phyloP scores from a whole-genome alignment of 768 basidiomycete species.

The Cyclocybe cylindracea region DNA sequence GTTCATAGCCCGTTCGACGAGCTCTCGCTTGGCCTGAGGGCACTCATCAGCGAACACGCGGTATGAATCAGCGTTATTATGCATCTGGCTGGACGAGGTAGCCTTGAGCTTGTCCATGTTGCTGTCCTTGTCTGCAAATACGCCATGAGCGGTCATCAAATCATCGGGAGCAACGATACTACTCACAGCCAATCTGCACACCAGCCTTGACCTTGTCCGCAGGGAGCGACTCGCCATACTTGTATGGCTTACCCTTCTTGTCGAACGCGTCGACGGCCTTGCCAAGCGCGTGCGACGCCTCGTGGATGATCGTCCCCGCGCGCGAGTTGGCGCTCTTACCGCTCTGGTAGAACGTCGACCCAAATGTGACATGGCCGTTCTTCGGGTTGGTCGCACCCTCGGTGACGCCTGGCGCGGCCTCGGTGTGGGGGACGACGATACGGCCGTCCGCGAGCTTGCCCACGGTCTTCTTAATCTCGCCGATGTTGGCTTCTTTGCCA shows the following conservation, averaged over 20 bases:
- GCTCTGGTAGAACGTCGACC: background rate
- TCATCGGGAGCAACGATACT: background rate
- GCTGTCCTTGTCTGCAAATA: conserved; percentile 10
- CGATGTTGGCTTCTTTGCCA: conserved; percentile 4
- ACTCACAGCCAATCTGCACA: conserved; percentile 6
- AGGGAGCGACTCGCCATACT: background rate
- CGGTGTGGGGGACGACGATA: background rate
- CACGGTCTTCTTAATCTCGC: conserved; percentile 3
- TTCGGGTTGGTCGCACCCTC: conserved; percentile 3
- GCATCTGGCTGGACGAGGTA: background rate
- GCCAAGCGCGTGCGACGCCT: conserved; percentile 2
- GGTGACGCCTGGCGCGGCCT: background rate
- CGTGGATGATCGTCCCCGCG: conserved; percentile 11
- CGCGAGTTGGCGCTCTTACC: background rate
- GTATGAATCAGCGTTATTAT: conserved; percentile 11
- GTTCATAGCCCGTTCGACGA: conserved; percentile 2
- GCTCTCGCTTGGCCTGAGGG: conserved; percentile 1
- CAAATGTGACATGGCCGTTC: background rate
- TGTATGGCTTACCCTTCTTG: conserved; percentile 2
- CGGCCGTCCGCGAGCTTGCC: background rate
- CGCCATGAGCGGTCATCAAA: background rate
- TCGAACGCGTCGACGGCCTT: conserved; percentile 7
- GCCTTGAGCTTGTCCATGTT: conserved; percentile 1
- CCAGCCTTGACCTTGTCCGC: background rate
- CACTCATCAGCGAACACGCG: conserved; percentile 11